phyloP scores from a whole-genome alignment of 1,284 basidiomycete genomes.

The Pisolithus thermaeus region DNA sequence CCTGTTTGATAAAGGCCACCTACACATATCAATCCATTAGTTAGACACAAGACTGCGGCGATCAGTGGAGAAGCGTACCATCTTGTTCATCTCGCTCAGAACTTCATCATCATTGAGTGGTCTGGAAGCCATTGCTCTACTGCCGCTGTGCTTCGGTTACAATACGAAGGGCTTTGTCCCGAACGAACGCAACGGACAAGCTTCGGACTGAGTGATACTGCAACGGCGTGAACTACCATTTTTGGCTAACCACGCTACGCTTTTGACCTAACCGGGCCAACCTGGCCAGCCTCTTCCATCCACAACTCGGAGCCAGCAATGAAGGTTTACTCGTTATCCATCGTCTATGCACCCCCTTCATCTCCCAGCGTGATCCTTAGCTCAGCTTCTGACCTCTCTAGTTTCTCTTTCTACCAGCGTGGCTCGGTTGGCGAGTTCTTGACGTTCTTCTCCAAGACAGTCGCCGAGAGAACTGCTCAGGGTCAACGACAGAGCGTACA shows the following conservation, averaged over 20 bases:
- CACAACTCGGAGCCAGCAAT: slow-evolving; percentile 31
- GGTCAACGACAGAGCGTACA: slow-evolving; percentile 92
- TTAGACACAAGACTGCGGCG: slow-evolving; percentile 5
- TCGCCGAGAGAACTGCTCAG: slow-evolving; percentile 82
- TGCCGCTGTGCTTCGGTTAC: neutral
- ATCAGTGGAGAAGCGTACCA: slow-evolving; percentile 51
- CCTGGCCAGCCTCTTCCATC: too few species aligned
- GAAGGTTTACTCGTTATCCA: slow-evolving; percentile 69
- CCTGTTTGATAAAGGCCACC: slow-evolving; percentile 97
- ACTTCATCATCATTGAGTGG: slow-evolving; percentile 96
- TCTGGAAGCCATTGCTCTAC: slow-evolving; percentile 46
- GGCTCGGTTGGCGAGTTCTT: slow-evolving; percentile 85
- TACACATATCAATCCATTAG: slow-evolving; percentile 27
- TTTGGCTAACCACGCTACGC: neutral
- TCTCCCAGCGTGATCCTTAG: slow-evolving; percentile 62
- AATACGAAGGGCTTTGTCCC: neutral
- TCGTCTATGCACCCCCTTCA: slow-evolving; percentile 53
- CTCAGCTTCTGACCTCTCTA: slow-evolving; percentile 79
- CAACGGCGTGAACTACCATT: neutral
- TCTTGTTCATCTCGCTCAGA: slow-evolving; percentile 97
- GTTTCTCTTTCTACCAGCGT: slow-evolving; percentile 92
- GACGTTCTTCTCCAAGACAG: slow-evolving; percentile 88
- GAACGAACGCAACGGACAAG: neutral
- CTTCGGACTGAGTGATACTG: neutral
- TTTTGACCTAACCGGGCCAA: slow-evolving; percentile 31